phyloP scores from a whole-genome alignment of 192 early-diverging fungal species.

The Podila minutissima region DNA sequence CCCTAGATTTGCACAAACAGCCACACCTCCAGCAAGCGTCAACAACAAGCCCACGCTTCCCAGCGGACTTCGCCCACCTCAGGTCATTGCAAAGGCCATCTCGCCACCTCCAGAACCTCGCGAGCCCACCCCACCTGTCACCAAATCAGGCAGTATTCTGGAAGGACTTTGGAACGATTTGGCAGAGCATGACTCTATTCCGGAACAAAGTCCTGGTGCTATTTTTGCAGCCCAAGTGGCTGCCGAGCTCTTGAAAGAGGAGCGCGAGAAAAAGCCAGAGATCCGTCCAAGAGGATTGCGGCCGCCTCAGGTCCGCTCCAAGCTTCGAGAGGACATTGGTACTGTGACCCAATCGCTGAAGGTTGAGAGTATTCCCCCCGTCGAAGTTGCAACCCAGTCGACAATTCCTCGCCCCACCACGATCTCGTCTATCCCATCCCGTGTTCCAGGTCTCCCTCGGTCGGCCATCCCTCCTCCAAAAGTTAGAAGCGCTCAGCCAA shows the following conservation, averaged over 20 bases:
- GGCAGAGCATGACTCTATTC: slow-evolving; percentile 24
- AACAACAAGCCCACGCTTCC: neutral
- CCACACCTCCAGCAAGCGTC: neutral
- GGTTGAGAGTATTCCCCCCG: slow-evolving; percentile 9
- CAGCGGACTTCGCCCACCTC: slow-evolving; percentile 25
- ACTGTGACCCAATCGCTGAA: slow-evolving; percentile 17
- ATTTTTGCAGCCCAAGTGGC: slow-evolving; percentile 31
- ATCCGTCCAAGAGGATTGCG: slow-evolving; percentile 13
- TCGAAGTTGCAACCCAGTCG: neutral
- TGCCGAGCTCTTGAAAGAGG: slow-evolving; percentile 30
- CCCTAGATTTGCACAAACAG: slow-evolving; percentile 12
- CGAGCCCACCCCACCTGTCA: neutral
- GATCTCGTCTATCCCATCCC: neutral
- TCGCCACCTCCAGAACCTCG: neutral
- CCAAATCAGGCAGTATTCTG: slow-evolving; percentile 21
- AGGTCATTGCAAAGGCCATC: slow-evolving; percentile 13
- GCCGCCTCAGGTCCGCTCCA: neutral
- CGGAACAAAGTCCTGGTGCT: slow-evolving; percentile 40
- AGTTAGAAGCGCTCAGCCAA: neutral
- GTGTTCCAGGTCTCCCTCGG: neutral
- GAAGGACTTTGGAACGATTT: slow-evolving; percentile 26
- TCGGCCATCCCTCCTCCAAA: slow-evolving; percentile 8
- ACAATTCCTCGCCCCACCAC: neutral
- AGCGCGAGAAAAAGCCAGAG: slow-evolving; percentile 11
- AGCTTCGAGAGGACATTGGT: neutral